Evolutionary conservation across 2,329 filamentous ascomycete genomes (phyloP).

Genomic region (Colletotrichum noveboracense): DNA sequence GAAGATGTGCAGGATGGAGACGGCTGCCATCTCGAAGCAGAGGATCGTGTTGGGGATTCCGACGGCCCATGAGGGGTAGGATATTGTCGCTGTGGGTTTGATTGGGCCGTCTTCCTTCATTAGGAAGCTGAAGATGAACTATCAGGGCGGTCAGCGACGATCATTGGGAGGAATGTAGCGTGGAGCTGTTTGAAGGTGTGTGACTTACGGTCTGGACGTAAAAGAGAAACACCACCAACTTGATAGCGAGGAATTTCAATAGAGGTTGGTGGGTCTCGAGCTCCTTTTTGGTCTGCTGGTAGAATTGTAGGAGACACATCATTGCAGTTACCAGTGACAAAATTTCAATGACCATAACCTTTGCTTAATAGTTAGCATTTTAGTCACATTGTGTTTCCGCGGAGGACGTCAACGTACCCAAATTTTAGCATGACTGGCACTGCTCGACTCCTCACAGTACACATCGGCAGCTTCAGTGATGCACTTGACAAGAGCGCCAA

Average conservation of each 20-base stretch:
- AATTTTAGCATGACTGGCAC: background rate
- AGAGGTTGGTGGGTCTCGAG: background rate
- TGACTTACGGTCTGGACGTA: background rate
- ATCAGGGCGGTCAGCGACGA: background rate
- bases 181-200: background rate
- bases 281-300: background rate
- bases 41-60: background rate
- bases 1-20: background rate
- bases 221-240: background rate
- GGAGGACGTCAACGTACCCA: background rate
- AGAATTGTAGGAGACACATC: background rate
- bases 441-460: background rate
- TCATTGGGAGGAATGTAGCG: background rate
- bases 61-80: background rate
- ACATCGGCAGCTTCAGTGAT: background rate
- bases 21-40: background rate
- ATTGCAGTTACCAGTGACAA: background rate
- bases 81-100: background rate
- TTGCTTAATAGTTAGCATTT: fast-evolving
- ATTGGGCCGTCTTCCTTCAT: background rate
- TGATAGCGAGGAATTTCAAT: background rate
- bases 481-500: background rate
- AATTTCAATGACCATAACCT: conserved; percentile 3
- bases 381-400: fast-evolving
- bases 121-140: background rate